A percentile compares a stretch with the other conserved stretches of the same genome.
These are phyloP conservation scores for Chlorella variabilis DNA, from an alignment of 163 green algal genomes.

Conservation along the genomic window DNA sequence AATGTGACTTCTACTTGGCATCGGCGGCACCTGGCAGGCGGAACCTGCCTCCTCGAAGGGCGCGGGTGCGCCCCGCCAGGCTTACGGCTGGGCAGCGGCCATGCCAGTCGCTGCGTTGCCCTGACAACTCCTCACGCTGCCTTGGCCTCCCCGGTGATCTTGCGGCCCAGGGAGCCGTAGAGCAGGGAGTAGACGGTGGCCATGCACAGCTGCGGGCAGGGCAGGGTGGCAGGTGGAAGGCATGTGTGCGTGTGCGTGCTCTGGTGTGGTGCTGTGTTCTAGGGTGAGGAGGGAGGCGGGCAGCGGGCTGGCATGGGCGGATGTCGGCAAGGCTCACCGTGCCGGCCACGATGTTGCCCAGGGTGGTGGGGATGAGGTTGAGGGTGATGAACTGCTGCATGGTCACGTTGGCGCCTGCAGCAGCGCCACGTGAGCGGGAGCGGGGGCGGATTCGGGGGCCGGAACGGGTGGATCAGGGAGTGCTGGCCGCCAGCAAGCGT, in stretches of 20 bases:
- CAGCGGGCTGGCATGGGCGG: no score
- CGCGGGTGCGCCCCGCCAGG: no score
- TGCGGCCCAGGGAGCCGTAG: slow-evolving; percentile 50
- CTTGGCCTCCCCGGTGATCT: slow-evolving; percentile 38
- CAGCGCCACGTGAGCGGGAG: not conserved
- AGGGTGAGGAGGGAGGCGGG: not conserved
- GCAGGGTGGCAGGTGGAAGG: not conserved
- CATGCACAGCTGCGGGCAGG: slow-evolving; percentile 34
- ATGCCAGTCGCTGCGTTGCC: no score
- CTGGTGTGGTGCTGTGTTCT: not conserved
- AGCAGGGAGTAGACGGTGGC: slow-evolving; percentile 55
- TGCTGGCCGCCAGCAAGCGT: not conserved
- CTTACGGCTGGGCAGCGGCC: no score
- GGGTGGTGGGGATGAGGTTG: slow-evolving; percentile 72
- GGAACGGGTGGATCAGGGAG: not conserved
- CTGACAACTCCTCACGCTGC: slow-evolving; percentile 11
- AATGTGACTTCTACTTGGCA: no score
- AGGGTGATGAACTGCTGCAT: slow-evolving; percentile 54
- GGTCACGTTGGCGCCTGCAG: slow-evolving; percentile 54
- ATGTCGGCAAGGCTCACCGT: no score
- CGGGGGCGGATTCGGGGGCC: not conserved
- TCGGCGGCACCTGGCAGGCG: no score
- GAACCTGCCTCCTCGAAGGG: no score
- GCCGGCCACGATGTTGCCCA: slow-evolving; percentile 74
- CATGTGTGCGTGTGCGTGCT: not conserved